Conservation (phyloP, 495 filamentous ascomycete species). For the Glonium stellatum region DNA sequence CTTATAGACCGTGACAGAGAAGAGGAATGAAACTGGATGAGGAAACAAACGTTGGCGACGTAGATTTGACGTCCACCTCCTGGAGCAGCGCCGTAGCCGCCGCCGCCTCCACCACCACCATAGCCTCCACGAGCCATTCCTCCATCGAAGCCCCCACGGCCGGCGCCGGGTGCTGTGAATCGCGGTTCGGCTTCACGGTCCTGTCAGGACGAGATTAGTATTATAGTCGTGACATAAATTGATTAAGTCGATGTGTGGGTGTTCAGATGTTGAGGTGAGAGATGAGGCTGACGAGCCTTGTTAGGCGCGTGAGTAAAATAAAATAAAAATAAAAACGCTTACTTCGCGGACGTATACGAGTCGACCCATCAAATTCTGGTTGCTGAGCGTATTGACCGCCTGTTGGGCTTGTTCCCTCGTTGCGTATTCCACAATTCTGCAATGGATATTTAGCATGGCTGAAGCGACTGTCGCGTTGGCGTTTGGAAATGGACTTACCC, state of each 20-base stretch:
- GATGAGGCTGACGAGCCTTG: background rate
- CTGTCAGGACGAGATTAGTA: conserved; percentile 38
- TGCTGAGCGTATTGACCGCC: conserved; percentile 96
- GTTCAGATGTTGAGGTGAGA: background rate
- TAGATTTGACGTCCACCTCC: conserved; percentile 80
- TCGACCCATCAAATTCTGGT: conserved; percentile 95
- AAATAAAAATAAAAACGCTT: conserved; percentile 32
- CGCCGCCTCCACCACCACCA: conserved; percentile 45
- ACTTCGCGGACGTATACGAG: conserved; percentile 98
- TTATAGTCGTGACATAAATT: background rate
- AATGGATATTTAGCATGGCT: conserved; percentile 26
- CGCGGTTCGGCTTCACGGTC: conserved; percentile 95
- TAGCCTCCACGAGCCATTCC: conserved; percentile 40
- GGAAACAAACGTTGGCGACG: conserved; percentile 88
- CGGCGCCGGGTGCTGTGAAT: conserved; percentile 60
- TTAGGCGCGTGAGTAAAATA: background rate
- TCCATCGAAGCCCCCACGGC: conserved; percentile 41
- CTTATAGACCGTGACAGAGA: conserved; percentile 19
- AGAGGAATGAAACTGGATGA: conserved; percentile 21
- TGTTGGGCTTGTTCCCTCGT: conserved; percentile 98
- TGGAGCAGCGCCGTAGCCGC: conserved; percentile 37
- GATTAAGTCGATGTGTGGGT: too few species aligned
- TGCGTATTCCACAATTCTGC: conserved; percentile 99
- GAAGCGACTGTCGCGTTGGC: background rate
- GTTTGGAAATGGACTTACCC: conserved; percentile 74